Conservation (phyloP, 2,329 filamentous ascomycete genomes). For the Aspergillus ochraceoroseus region DNA sequence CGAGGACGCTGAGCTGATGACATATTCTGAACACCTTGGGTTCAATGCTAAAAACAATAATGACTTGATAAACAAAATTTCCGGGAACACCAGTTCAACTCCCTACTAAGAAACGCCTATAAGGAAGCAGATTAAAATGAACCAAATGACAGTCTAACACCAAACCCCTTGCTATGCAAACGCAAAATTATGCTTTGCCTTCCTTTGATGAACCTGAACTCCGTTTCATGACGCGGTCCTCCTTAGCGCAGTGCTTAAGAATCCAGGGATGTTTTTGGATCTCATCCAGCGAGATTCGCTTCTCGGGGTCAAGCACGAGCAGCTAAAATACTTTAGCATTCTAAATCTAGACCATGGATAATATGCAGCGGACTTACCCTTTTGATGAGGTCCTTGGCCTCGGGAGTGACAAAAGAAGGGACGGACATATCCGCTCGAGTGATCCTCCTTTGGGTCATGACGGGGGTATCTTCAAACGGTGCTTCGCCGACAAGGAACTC, state of each 20-base stretch:
- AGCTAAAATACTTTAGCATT: slow-evolving; percentile 51
- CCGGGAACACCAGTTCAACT: slow-evolving; percentile 4
- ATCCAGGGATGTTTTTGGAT: slow-evolving; percentile 94
- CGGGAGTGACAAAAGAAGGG: slow-evolving; percentile 80
- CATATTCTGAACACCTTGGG: slow-evolving; percentile 1
- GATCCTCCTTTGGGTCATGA: slow-evolving; percentile 92
- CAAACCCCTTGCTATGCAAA: slow-evolving; percentile 22
- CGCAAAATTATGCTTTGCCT: slow-evolving; percentile 27
- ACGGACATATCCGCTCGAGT: slow-evolving; percentile 85
- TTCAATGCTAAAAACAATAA: slow-evolving; percentile 7
- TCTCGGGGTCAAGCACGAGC: slow-evolving; percentile 87
- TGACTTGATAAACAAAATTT: slow-evolving; percentile 2
- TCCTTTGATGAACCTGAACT: slow-evolving; percentile 39
- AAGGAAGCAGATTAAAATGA: slow-evolving; percentile 11
- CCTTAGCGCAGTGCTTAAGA: slow-evolving; percentile 77
- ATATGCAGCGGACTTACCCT: slow-evolving; percentile 51
- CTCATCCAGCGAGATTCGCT: slow-evolving; percentile 82
- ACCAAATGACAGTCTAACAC: slow-evolving; percentile 15
- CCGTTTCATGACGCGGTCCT: slow-evolving; percentile 44
- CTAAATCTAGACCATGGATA: no score
- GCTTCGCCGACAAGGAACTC: slow-evolving; percentile 95
- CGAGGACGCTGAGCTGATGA: slow-evolving; percentile 5
- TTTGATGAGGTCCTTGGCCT: slow-evolving; percentile 89
- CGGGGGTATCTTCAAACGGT: slow-evolving; percentile 90
- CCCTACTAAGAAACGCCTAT: slow-evolving; percentile 16